phyloP scores from a whole-genome alignment of 306 rosid species.

The Corylus heterophylla region DNA sequence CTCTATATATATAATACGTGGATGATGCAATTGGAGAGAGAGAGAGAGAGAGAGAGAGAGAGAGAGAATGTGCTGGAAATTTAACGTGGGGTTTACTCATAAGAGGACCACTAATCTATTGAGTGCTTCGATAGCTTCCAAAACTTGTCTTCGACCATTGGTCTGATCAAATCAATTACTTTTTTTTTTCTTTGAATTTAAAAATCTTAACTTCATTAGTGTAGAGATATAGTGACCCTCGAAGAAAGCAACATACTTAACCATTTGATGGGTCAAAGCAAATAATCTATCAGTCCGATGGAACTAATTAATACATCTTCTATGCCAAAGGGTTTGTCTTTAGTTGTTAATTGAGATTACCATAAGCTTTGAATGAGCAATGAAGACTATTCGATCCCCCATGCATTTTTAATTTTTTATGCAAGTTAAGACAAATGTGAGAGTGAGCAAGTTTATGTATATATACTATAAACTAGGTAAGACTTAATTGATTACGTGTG shows the following conservation, averaged over 20 bases:
- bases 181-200: not conserved
- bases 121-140: slow-evolving; percentile 22
- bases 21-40: not conserved
- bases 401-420: no score
- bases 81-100: slow-evolving; percentile 37
- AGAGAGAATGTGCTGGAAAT: slow-evolving; percentile 12
- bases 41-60: slow-evolving; percentile 1
- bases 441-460: not conserved
- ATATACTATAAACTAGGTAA: not conserved
- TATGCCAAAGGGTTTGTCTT: not conserved
- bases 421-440: no score
- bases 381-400: no score
- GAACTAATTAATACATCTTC: not conserved
- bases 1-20: not conserved
- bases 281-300: not conserved
- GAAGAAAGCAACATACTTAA: slow-evolving; percentile 6
- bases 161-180: slow-evolving; percentile 10
- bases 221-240: not conserved
- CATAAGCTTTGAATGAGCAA: not conserved
- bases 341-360: not conserved
- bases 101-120: slow-evolving; percentile 1
- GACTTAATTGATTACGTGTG: not conserved
- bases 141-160: slow-evolving; percentile 1
- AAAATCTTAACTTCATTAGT: not conserved
- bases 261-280: not conserved